Evolutionary conservation across 2,329 filamentous ascomycete genomes (phyloP).

Genomic region (Dryadomyces quercivorus): DNA sequence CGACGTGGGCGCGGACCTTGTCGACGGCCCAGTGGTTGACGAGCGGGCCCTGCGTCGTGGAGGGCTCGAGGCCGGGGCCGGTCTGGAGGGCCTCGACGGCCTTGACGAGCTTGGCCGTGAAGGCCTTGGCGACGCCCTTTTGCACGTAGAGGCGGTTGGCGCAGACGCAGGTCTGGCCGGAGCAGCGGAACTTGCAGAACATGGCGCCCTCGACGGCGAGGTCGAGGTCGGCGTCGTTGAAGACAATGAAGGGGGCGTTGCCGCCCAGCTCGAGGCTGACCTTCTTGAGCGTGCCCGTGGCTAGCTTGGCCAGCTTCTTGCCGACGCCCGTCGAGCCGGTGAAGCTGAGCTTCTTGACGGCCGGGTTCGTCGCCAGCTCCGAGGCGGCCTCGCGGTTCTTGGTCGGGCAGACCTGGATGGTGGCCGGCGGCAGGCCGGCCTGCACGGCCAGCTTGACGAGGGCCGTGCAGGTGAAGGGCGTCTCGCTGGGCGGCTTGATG

Average conservation of each 20-base stretch:
- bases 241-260: constrained; percentile 49
- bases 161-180: constrained; percentile 52
- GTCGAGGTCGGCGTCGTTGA: constrained; percentile 50
- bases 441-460: constrained; percentile 50
- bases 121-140: constrained; percentile 9
- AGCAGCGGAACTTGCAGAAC: constrained; percentile 16
- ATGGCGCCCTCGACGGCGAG: constrained; percentile 41
- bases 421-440: constrained; percentile 55
- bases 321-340: constrained; percentile 51
- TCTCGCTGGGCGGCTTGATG: constrained; percentile 58
- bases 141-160: constrained; percentile 17
- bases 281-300: constrained; percentile 50
- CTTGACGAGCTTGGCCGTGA: constrained; percentile 12
- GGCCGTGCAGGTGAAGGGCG: constrained; percentile 55
- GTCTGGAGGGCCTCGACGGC: constrained; percentile 6
- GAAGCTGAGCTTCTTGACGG: constrained; percentile 45
- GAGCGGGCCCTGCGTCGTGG: constrained; percentile 12
- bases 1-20: constrained; percentile 12
- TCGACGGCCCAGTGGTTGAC: constrained; percentile 9
- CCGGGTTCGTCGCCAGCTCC: constrained; percentile 4
- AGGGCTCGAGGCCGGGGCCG: constrained; percentile 7
- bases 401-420: constrained; percentile 26
- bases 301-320: constrained; percentile 41
- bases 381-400: constrained; percentile 6
- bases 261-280: constrained; percentile 54